Base-by-base conservation (phyloP, 2,329 filamentous ascomycete species). In the Calonectria leucothoes region DNA sequence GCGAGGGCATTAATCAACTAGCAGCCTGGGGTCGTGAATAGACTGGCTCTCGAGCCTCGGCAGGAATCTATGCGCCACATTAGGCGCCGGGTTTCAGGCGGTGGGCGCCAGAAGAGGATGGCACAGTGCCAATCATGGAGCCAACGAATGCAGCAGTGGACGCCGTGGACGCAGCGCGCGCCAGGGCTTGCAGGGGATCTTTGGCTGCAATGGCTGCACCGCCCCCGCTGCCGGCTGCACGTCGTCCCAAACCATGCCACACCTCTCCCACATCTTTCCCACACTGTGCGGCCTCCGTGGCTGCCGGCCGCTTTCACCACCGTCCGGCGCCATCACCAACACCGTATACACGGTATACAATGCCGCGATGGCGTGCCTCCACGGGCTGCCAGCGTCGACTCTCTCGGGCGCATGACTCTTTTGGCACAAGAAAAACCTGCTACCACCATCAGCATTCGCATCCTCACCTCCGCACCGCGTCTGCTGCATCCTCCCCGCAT, bases 261-360 rank as follows among this genome's bases (percentile, higher is more conserved):
- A 31, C n/a, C 52, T n/a, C n/a, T n/a, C n/a, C n/a, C n/a, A n/a
- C n/a, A n/a, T n/a, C n/a, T n/a, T 39, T 69, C 29, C 52, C 66
- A 69, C 66, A 61, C 52, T 69, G 66, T 69, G 66, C 66, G 66
- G 29, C 52, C 66, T 17, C 66, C 66, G 37, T 29, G 29, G 31
- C 39, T 51, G 11, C 33, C 39, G 66, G 27, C 55, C 55, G 29
- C 39, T 45, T 37, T 45, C 33, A 35, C 23, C 49, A 17, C 27
- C 25, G 31, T 25, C 48, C 29, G 23, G 33, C 63, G n/a, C 35
- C 29, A 57, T 49, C 39, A 68, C 39, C 42, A 63, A 70, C 69
- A 70, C 65, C 35, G 65, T 65, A 72, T 57, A 72, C 70, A 72
- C 70, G 57, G 70, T 72, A 72, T 72, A 69, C 70, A 68, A 55